These are phyloP conservation scores for Friedmanniomyces endolithicus DNA, from an alignment of 495 filamentous ascomycete species.

Conservation along the genomic window DNA sequence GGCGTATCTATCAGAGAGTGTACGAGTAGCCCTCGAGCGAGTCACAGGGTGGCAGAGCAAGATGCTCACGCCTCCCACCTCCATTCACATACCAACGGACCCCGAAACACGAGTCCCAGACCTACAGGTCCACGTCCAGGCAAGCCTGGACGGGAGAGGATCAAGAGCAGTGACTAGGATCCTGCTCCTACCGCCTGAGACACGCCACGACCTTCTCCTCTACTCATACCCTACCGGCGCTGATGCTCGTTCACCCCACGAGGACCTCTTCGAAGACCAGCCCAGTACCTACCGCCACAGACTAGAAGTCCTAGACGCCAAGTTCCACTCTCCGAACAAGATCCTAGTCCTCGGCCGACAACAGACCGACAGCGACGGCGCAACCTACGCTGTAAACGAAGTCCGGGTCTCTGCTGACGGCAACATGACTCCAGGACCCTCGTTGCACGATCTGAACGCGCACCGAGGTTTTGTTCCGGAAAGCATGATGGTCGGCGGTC, in stretches of 20 bases:
- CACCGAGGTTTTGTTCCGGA: slow-evolving; percentile 22
- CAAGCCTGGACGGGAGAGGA: not conserved
- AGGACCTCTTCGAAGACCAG: not conserved
- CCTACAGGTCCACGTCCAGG: not conserved
- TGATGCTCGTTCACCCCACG: not conserved
- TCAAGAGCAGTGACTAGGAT: not conserved
- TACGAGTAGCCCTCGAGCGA: not conserved
- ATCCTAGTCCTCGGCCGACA: not conserved
- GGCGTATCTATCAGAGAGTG: not conserved
- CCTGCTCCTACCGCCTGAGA: not conserved
- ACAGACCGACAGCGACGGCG: slow-evolving; percentile 2
- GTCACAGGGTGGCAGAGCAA: slow-evolving; percentile 14
- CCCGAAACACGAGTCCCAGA: not conserved
- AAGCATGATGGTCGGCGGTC: slow-evolving; percentile 26
- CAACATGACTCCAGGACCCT: not conserved
- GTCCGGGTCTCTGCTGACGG: not conserved
- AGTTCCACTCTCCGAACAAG: not conserved
- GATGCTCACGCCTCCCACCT: not conserved
- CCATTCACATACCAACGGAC: not conserved
- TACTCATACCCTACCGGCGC: not conserved
- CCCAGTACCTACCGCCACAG: not conserved
- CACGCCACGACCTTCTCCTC: not conserved
- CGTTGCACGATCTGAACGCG: slow-evolving; percentile 13
- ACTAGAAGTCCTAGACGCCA: not conserved
- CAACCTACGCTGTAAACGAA: not conserved